Evolutionary conservation across 2,329 filamentous ascomycete species (phyloP), one percentile per base, ranked within the genome.

Genomic region (Claviceps fusiformis): DNA sequence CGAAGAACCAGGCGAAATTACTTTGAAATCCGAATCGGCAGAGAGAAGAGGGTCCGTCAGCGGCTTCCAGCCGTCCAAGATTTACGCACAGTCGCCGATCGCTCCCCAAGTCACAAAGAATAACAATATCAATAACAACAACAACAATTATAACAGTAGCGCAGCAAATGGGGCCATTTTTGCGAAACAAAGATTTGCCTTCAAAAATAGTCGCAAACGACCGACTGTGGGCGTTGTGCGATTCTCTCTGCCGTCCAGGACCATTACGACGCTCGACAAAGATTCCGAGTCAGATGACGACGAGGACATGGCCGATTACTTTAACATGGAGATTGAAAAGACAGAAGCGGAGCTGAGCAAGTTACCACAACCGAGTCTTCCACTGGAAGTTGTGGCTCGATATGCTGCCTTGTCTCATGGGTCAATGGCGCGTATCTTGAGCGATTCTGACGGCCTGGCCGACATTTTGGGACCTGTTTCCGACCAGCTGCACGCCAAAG

Each of bases 251-350:
- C 73, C 74, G 3, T 64, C 67, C 8, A 73, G 71, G 56, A 63
- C 65, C 24, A 24, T 24, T 53, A 59, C 63, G 0, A 59, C 59
- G 2, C 60, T 62, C 27, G 66, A 69, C 41, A 64, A 68, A 51
- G 66, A 65, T 43, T 69, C 68, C 2, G 75, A 77, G 49, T 80
- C 77, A 0, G 78, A 81, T 52, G 77, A 82, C 47, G 79, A 82
- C 55, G 79, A 81, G 50, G 76, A 79, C 48, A 77, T 82, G 69
- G 78, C 74, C 19, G 77, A 79, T 53, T 78, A 78, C 56, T 80
- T 82, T 54, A 72, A 75, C 53, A 69, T 70, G 54, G 70, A 80
- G 59, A 80, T 82, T 43, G 64, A 70, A 46, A 77, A 80, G 62
- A 72, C 74, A 2, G 74, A 81, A 57, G 67, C 67, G 0, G 72